Evolutionary conservation across 1,284 basidiomycete species (phyloP), one percentile per base, ranked within the genome.

Genomic region (Pisolithus thermaeus): DNA sequence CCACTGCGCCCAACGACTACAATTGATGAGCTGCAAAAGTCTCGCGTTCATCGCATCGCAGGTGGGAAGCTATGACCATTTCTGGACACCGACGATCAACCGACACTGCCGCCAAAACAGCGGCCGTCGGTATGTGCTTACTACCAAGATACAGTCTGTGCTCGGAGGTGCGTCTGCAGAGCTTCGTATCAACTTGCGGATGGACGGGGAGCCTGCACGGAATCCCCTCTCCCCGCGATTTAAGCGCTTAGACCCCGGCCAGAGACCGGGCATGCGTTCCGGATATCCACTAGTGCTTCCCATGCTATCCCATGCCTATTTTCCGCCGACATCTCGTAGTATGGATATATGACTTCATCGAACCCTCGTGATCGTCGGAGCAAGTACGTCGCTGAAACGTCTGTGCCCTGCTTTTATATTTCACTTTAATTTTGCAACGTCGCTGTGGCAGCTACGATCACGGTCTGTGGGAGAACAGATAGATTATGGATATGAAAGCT

Each of bases 61-160:
- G 64, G 61, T 63, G 61, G 32, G 50, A 46, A 51, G 27, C 35
- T 23, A 46, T 30, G 27, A 30, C 50, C 49, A 39, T 46, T 50
- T 50, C 8, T 14, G 44, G 28, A 23, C 41, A 42, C 38, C 7
- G 8, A 39, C 38, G 7, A 37, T 14, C 36, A 37, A 18, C 30
- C 16, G 0, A 14, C 11, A 22, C 38, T 14, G 30, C 14, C 32
- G 18, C 28, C 27, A 27, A 46, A 30, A 28, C 36, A 49, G 43
- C 14, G 25, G 27, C 7, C 27, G n/a, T 3, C 36, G 14, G 36
- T 27, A 6, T 27, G 25, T 27, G 4, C 32, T 8, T 30, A 11
- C 28, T 30, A 11, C 3, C 9, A 11, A 8, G 8, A 9, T 28
- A 7, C 12, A 3, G 3, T 14, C 12, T 35, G 32, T 16, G 2